Base-by-base conservation (phyloP, 768 basidiomycete genomes). In the Rhodotorula diobovata region DNA sequence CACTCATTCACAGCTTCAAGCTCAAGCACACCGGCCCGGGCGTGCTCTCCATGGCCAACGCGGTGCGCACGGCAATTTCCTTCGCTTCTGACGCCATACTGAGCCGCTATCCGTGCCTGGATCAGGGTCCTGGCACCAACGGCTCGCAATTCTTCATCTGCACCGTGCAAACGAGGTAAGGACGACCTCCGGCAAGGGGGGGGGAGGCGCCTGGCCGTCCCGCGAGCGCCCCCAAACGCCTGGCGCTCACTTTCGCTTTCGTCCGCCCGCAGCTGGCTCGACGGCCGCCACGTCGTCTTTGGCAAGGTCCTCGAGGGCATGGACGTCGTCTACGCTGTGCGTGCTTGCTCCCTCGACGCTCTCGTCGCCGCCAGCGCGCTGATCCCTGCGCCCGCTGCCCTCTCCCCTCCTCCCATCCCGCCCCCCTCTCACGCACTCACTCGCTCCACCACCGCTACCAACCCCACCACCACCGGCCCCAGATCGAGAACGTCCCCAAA, bases 241-340 rank as follows among this genome's bases (percentile, higher is more conserved):
- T 57, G 16, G 10, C 35, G 10, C 32, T 25, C 34, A 7, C 32
- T 2, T 21, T 18, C 18, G n/a, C n/a, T n/a, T n/a, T 30, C 15
- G 5, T 6, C 28, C 53, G 30, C 20, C 61, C 74, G 34, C 54
- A 55, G 54, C 54, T 78, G 70, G 63, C 61, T 43, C 66, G 72
- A 64, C 62, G 53, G 25, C 32, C 72, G 70, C 46, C 50, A 71
- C 53, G 73, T 37, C 79, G 93, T 97, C 54, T 98, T 96, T 74
- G 95, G 95, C 63, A 87, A 87, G 76, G 90, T 97, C 62, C 70
- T 96, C 45, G 91, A 96, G 68, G 95, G 95, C 59, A 90, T 95
- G 90, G 89, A 94, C 72, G 82, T 98, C 67, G 84, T 98, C 48
- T 79, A 83, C 68, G 80, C 82, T 18, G 92, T 98, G 34, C 59